These are phyloP conservation scores for Boletus tylopilopsis DNA, from an alignment of 768 basidiomycete genomes.

Conservation along the genomic window DNA sequence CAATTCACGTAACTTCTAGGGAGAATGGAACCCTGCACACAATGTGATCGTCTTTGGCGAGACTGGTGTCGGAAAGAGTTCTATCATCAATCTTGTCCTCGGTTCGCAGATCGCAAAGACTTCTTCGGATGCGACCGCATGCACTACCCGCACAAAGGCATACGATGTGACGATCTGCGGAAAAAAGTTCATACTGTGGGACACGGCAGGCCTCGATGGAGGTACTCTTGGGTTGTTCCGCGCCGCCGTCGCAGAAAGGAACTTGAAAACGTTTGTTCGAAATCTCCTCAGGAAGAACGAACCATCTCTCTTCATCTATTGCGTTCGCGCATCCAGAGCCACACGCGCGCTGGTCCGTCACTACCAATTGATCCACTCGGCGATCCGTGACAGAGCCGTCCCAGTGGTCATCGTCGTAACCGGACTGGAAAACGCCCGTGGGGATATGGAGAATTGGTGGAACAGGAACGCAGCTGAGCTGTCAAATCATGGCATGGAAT, in stretches of 20 bases:
- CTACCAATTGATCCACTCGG: constrained; percentile 33
- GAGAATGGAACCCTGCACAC: not conserved
- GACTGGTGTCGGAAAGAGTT: constrained; percentile 41
- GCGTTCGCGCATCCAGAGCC: constrained; percentile 38
- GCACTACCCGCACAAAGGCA: constrained; percentile 29
- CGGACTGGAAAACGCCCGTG: constrained; percentile 34
- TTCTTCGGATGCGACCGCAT: constrained; percentile 33
- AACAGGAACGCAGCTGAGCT: constrained; percentile 22
- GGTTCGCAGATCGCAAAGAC: constrained; percentile 28
- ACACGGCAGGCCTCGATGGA: constrained; percentile 36
- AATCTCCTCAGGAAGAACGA: constrained; percentile 32
- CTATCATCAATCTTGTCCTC: constrained; percentile 39
- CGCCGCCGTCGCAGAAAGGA: constrained; percentile 22
- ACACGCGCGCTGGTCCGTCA: constrained; percentile 37
- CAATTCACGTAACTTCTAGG: constrained; percentile 6
- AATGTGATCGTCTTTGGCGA: constrained; percentile 47
- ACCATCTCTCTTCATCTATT: constrained; percentile 39
- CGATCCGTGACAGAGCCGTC: constrained; percentile 27
- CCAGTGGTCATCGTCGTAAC: constrained; percentile 40
- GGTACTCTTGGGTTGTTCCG: constrained; percentile 23
- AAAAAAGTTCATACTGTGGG: constrained; percentile 26
- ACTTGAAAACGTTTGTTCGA: constrained; percentile 31
- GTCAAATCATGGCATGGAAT: constrained; percentile 21
- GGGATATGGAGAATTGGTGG: constrained; percentile 37
- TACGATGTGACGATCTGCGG: constrained; percentile 25